Conservation (phyloP, 139 green algal genomes). For the Diplosphaera chodatii region DNA sequence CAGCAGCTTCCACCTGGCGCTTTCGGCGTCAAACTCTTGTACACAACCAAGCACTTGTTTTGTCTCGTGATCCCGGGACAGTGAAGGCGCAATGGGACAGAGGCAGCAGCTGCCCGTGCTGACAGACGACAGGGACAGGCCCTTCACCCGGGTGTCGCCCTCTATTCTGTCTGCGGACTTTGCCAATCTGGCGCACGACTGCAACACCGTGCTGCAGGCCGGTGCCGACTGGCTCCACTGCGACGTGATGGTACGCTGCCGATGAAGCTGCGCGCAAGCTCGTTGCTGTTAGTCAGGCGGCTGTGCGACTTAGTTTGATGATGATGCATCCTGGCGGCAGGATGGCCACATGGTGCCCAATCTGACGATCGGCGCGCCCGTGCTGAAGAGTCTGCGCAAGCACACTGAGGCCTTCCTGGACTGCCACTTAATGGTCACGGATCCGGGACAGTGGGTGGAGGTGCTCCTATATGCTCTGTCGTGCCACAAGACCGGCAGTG, state of each 20-base stretch:
- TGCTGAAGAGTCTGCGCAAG: conserved; percentile 74
- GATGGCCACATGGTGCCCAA: conserved; percentile 94
- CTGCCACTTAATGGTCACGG: conserved; percentile 69
- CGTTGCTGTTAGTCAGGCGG: too few relatives aligned
- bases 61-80: too few relatives aligned
- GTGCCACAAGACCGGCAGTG: too few relatives aligned
- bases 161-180: conserved; percentile 86
- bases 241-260: conserved; percentile 58
- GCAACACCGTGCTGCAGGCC: conserved; percentile 48
- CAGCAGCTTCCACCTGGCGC: too few relatives aligned
- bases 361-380: conserved; percentile 82
- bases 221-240: conserved; percentile 78
- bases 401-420: conserved; percentile 82
- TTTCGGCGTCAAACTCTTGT: too few relatives aligned
- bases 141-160: conserved; percentile 31
- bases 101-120: not conserved
- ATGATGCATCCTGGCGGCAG: not conserved
- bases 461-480: not conserved
- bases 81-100: too few relatives aligned
- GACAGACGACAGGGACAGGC: conserved; percentile 6
- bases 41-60: too few relatives aligned
- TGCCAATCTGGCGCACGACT: conserved; percentile 65
- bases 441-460: conserved; percentile 64
- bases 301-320: not conserved
- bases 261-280: too few relatives aligned